phyloP scores from a whole-genome alignment of 805 yeast genomes.

The Suhomyces tanzawaensis region DNA sequence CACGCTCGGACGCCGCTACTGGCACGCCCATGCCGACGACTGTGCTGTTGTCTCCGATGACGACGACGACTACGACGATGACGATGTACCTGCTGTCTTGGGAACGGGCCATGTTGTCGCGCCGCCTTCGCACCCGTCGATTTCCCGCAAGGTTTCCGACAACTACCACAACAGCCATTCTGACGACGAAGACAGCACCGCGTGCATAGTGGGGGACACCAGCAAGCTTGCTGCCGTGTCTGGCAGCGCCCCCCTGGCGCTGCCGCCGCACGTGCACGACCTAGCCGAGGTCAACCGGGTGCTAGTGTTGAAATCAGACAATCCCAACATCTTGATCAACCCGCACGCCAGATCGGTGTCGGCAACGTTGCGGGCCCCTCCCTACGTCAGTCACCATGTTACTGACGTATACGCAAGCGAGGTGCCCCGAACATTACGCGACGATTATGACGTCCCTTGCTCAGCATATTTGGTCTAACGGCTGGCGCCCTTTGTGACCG shows the following conservation, averaged over 20 bases:
- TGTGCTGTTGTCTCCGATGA: conserved; percentile 14
- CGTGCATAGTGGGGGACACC: background rate
- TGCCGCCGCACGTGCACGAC: conserved; percentile 8
- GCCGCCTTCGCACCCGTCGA: conserved; percentile 1
- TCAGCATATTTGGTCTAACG: conserved; percentile 2
- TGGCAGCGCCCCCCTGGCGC: background rate
- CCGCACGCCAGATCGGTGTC: conserved; percentile 11
- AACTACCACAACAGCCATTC: conserved; percentile 9
- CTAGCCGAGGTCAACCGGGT: conserved; percentile 2
- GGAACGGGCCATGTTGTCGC: background rate
- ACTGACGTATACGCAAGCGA: conserved; percentile 3
- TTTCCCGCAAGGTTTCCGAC: conserved; percentile 12
- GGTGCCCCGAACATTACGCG: background rate
- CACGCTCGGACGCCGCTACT: background rate
- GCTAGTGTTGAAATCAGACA: conserved; percentile 10
- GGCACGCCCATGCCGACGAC: background rate
- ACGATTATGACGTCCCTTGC: conserved; percentile 4
- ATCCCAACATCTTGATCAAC: conserved; percentile 16
- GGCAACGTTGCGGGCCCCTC: conserved; percentile 7
- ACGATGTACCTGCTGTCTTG: background rate
- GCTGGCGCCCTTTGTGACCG: background rate
- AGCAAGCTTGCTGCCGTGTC: background rate
- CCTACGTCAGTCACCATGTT: background rate
- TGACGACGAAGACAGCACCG: conserved; percentile 9
- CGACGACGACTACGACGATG: conserved; percentile 1